Base-by-base conservation (phyloP, 192 early-diverging fungal species). In the Backusella tarrabulga region DNA sequence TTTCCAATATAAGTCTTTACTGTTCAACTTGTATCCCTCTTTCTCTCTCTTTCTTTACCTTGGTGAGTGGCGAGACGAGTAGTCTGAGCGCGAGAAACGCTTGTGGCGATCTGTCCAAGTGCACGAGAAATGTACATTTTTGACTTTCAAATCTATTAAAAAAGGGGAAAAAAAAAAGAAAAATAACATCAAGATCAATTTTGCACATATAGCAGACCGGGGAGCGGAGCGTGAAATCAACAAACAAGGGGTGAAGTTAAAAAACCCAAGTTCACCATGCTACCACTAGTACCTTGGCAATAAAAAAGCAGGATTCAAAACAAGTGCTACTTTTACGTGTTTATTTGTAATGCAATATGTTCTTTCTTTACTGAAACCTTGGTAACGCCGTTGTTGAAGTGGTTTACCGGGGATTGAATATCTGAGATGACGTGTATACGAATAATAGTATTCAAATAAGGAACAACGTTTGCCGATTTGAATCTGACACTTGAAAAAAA, bases 101-200 rank as follows among this genome's bases (percentile, higher is more conserved):
- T 81, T 29, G 68, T 50, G 66, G 76, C 73, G 32, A 77, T 67
- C 35, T 67, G 72, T 63, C 80, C 80, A 81, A 81, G 76, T 68
- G 80, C 80, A 77, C 80, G 80, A 75, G 80, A 74, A 71, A 81
- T 81, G 73, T 79, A 79, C 77, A 79, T 79, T 72, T 54, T 68
- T 50, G 54, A 60, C 54, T 60, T 60, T 60, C 4, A 60, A 60
- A 60, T 60, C 54, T 60, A 60, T 69, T 69, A 36, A 38, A 38
- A 67, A 67, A 34, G 34, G 67, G 34, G 34, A 36, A 38, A 38
- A 36, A 69, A 69, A 69, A 69, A 68, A 69, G 8, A 23, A 69
- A 38, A 36, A 69, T 17, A 69, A 60, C 8, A 60, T 6, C 26
- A 19, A 50, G 46, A 50, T 50, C 46, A n/a, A 50, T 44, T 44